These are phyloP conservation scores for Ustilago crameri DNA, from an alignment of 1,284 basidiomycete species.

Conservation along the genomic window DNA sequence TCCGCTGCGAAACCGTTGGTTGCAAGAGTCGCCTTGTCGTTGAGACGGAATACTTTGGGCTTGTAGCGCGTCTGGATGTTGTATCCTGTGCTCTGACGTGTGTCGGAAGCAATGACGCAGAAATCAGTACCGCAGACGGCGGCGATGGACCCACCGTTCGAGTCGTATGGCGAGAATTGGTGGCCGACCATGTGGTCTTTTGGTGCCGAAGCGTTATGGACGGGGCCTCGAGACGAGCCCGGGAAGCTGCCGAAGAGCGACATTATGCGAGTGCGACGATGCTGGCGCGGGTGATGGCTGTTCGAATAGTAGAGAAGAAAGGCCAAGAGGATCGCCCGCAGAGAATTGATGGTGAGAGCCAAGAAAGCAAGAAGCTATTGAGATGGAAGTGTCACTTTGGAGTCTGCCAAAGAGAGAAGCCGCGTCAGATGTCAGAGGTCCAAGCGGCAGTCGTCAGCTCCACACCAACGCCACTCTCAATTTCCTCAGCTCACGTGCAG, in stretches of 20 bases:
- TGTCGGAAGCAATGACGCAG: conserved; percentile 67
- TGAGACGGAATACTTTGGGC: conserved; percentile 67
- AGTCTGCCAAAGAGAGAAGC: conserved; percentile 8
- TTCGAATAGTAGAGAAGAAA: not conserved
- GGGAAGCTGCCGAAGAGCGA: conserved; percentile 48
- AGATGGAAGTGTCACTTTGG: conserved; percentile 24
- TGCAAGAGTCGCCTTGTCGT: conserved; percentile 65
- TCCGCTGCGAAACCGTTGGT: conserved; percentile 67
- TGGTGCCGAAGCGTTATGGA: conserved; percentile 16
- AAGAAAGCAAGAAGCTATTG: conserved; percentile 12
- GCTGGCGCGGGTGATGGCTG: too few relatives aligned
- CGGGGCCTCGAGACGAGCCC: conserved; percentile 38
- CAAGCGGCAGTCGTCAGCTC: conserved; percentile 43
- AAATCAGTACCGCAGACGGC: conserved; percentile 66
- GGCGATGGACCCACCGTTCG: conserved; percentile 65
- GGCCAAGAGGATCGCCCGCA: not conserved
- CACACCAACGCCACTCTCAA: conserved; percentile 19
- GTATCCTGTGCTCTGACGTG: conserved; percentile 65
- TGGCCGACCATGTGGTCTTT: conserved; percentile 57
- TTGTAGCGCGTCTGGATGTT: conserved; percentile 68
- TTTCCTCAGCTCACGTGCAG: conserved; percentile 28
- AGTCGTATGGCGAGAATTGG: conserved; percentile 66
- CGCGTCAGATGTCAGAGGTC: conserved; percentile 17
- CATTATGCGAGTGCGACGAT: conserved; percentile 10
- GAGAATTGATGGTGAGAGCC: conserved; percentile 1